These are phyloP conservation scores for Henckelia pumila DNA, from an alignment of 257 asterid genomes.

Conservation along the genomic window DNA sequence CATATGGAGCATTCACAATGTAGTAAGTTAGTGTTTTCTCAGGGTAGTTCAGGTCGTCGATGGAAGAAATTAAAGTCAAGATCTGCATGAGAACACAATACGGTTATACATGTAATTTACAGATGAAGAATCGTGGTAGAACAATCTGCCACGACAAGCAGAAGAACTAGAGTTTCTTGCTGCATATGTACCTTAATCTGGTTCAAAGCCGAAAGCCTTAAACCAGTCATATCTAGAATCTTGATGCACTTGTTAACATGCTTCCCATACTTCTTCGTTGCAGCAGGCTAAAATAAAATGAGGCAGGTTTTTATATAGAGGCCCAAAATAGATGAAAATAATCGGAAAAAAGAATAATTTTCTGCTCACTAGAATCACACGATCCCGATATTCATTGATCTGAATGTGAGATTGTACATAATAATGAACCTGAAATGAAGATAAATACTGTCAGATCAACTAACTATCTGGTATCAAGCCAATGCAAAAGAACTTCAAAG, in stretches of 20 bases:
- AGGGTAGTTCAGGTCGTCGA: conserved; percentile 76
- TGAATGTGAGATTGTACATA: conserved; percentile 80
- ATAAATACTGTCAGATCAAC: conserved; percentile 18
- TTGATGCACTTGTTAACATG: conserved; percentile 56
- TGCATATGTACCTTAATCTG: conserved; percentile 53
- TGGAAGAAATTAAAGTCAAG: conserved; percentile 56
- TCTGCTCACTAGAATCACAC: conserved; percentile 62
- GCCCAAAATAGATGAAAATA: conserved; percentile 4
- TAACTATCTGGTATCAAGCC: background rate
- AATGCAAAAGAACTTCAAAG: background rate
- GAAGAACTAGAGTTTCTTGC: conserved; percentile 19
- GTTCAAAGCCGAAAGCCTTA: conserved; percentile 64
- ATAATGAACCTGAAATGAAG: conserved; percentile 56
- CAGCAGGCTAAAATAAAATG: conserved; percentile 48
- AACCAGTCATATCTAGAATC: conserved; percentile 70
- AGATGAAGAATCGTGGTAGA: background rate
- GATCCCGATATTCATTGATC: conserved; percentile 78
- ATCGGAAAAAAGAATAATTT: conserved; percentile 2
- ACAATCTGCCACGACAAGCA: background rate
- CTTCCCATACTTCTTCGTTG: conserved; percentile 49
- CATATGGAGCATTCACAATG: conserved; percentile 73
- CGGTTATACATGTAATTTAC: background rate
- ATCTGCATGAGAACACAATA: conserved; percentile 41
- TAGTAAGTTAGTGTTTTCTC: conserved; percentile 68
- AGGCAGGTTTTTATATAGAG: conserved; percentile 1